Conservation (phyloP, 169 alveolate species). For the Plasmodium cynomolgi region DNA sequence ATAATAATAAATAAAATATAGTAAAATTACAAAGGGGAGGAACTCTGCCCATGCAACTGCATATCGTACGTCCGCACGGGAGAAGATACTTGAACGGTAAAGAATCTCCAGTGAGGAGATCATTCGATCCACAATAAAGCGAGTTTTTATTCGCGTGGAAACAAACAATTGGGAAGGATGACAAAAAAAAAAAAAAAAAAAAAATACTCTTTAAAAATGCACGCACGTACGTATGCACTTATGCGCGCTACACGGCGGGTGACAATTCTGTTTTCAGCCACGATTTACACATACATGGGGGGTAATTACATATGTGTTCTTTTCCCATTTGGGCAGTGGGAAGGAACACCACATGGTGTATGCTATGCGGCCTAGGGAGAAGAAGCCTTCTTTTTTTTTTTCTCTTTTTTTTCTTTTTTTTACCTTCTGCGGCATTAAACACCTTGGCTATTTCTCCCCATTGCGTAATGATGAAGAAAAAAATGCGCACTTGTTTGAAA, state of each 20-base stretch:
- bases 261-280: not conserved
- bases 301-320: not conserved
- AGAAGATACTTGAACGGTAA: not conserved
- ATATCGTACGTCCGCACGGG: not conserved
- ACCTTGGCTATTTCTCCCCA: not conserved
- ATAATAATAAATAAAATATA: too few species aligned
- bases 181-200: slow-evolving; percentile 6
- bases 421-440: not conserved
- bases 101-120: not conserved
- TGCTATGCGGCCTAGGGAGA: not conserved
- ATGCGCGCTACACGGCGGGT: not conserved
- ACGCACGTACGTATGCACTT: not conserved
- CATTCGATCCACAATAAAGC: not conserved
- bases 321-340: not conserved
- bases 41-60: not conserved
- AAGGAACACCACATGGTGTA: not conserved
- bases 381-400: not conserved
- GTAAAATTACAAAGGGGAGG: not conserved
- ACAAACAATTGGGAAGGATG: not conserved
- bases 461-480: not conserved
- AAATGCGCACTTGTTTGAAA: not conserved
- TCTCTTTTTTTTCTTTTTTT: not conserved
- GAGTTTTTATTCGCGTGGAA: not conserved
- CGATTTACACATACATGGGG: not conserved
- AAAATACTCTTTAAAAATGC: not conserved